A percentile compares a stretch with the other conserved stretches of the same genome.
phyloP scores from a whole-genome alignment of 2,329 filamentous ascomycete species.

The Sclerotinia nivalis region DNA sequence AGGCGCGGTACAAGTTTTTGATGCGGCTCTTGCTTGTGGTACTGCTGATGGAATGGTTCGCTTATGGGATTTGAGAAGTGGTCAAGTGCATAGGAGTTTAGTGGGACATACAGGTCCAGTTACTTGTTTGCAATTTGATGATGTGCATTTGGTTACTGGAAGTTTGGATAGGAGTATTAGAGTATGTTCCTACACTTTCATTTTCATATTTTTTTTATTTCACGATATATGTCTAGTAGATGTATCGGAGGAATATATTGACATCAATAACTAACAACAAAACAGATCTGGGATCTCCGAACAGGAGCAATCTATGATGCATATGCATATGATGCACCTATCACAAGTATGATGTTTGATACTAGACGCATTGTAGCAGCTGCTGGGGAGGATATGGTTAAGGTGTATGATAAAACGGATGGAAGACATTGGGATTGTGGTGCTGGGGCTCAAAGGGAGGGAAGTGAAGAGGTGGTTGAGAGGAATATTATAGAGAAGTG shows the following conservation, averaged over 20 bases:
- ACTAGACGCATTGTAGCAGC: slow-evolving; percentile 83
- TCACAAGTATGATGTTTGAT: slow-evolving; percentile 98
- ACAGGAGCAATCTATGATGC: slow-evolving; percentile 95
- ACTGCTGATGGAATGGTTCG: slow-evolving; percentile 97
- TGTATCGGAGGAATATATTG: neutral
- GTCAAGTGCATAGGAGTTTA: slow-evolving; percentile 93
- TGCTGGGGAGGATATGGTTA: slow-evolving; percentile 89
- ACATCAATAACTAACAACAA: slow-evolving; percentile 34
- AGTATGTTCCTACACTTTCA: slow-evolving; percentile 58
- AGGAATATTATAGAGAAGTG: slow-evolving; percentile 78
- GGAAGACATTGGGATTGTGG: slow-evolving; percentile 96
- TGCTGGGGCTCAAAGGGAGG: slow-evolving; percentile 68
- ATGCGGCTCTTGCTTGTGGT: slow-evolving; percentile 91
- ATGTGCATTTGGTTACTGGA: slow-evolving; percentile 90
- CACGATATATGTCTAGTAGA: neutral
- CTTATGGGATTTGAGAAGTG: slow-evolving; percentile 93
- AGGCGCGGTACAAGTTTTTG: slow-evolving; percentile 91
- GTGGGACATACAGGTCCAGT: slow-evolving; percentile 95
- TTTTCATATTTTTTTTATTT: neutral
- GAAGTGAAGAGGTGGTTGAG: slow-evolving; percentile 48
- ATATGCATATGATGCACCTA: slow-evolving; percentile 88
- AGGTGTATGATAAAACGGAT: slow-evolving; percentile 97
- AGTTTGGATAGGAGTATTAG: slow-evolving; percentile 90
- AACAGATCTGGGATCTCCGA: slow-evolving; percentile 97
- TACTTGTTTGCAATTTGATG: slow-evolving; percentile 93